phyloP scores from a whole-genome alignment of 176 grass and related monocot species.

The Tillandsia fasciculata region DNA sequence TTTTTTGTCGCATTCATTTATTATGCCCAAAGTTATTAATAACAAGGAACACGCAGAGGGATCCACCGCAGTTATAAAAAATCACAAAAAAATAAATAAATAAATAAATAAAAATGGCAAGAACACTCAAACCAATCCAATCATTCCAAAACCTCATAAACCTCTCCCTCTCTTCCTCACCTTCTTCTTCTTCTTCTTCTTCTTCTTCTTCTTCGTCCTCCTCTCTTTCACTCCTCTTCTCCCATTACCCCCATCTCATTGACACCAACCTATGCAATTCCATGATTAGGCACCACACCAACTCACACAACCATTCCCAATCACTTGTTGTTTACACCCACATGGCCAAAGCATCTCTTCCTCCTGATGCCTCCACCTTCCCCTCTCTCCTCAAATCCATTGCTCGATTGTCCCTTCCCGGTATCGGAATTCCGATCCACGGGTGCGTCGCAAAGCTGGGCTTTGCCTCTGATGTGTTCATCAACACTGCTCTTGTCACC shows the following conservation, averaged over 20 bases:
- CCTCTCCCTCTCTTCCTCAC: background rate
- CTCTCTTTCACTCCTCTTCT: constrained; percentile 11
- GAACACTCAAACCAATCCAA: background rate
- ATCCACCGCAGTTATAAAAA: too few relatives aligned
- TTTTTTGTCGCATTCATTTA: too few relatives aligned
- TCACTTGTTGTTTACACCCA: constrained; percentile 9
- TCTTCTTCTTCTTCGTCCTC: too few relatives aligned
- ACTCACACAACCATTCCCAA: background rate
- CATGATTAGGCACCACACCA: constrained; percentile 3
- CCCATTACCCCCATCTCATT: constrained; percentile 8
- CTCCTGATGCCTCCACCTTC: constrained; percentile 19
- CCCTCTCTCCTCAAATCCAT: constrained; percentile 20
- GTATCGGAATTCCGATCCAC: constrained; percentile 3
- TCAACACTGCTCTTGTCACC: constrained; percentile 11
- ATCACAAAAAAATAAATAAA: background rate
- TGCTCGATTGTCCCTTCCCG: background rate
- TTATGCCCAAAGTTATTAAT: too few relatives aligned
- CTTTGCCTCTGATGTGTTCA: background rate
- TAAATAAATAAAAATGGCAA: background rate
- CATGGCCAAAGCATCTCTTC: constrained; percentile 7
- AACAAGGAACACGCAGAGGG: too few relatives aligned
- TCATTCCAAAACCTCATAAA: constrained; percentile 6
- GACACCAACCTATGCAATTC: constrained; percentile 12
- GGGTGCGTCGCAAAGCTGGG: constrained; percentile 10
- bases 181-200: background rate